Percentiles rank a stretch among this genome's conserved stretches.
phyloP scores from a whole-genome alignment of 768 basidiomycete species.

The Jaapia argillacea region DNA sequence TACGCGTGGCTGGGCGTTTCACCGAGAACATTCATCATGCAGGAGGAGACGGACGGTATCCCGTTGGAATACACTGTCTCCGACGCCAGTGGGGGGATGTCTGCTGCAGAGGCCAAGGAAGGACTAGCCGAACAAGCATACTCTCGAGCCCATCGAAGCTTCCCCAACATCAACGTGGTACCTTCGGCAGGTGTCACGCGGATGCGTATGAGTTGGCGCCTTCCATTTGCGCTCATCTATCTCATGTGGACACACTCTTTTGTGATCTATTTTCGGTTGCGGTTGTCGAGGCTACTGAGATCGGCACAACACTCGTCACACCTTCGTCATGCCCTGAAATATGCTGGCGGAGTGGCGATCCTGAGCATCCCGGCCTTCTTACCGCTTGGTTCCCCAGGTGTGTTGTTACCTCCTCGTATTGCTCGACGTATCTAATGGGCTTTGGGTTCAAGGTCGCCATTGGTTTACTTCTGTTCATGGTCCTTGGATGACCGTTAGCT shows the following conservation, averaged over 20 bases:
- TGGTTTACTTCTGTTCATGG: constrained; percentile 31
- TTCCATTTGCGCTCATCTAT: constrained; percentile 6
- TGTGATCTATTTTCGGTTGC: constrained; percentile 15
- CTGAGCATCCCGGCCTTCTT: constrained; percentile 34
- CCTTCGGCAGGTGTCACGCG: no score
- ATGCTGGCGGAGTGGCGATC: constrained; percentile 31
- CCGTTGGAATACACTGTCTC: constrained; percentile 2
- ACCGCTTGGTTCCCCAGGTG: constrained; percentile 24
- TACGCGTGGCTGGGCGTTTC: constrained; percentile 33
- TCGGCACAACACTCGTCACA: constrained; percentile 30
- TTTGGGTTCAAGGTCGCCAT: constrained; percentile 22
- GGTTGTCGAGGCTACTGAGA: constrained; percentile 21
- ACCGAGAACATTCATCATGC: constrained; percentile 20
- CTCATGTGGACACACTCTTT: constrained; percentile 16
- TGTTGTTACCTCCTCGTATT: no score
- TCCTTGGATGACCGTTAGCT: constrained; percentile 41
- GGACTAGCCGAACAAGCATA: constrained; percentile 23
- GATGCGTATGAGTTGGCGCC: no score
- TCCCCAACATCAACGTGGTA: no score
- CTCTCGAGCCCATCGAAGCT: no score
- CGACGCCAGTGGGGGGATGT: constrained; percentile 15
- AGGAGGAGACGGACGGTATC: constrained; percentile 13
- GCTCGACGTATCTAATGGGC: no score
- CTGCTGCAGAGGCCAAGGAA: constrained; percentile 21
- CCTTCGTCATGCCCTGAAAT: constrained; percentile 35